Percentiles rank a stretch among this genome's conserved stretches.
These are phyloP conservation scores for Yueomyces sp. DNA, from an alignment of 1,139 yeast genomes.

Conservation along the genomic window DNA sequence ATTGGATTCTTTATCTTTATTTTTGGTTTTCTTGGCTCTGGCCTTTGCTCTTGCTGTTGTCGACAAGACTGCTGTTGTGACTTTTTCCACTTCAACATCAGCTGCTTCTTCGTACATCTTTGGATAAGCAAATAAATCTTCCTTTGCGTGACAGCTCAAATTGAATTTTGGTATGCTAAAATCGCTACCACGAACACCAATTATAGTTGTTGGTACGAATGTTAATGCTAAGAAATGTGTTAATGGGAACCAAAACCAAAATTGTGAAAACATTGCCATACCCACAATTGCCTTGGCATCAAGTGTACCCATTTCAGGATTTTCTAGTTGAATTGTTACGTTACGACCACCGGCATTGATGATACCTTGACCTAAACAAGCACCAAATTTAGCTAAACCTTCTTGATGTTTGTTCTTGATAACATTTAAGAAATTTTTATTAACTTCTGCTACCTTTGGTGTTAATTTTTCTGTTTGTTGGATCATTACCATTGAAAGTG, in stretches of 20 bases:
- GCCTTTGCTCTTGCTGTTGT: conserved; percentile 90
- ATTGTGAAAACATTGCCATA: conserved; percentile 75
- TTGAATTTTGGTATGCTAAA: conserved; percentile 78
- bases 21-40: conserved; percentile 67
- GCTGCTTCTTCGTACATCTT: conserved; percentile 73
- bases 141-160: conserved; percentile 69
- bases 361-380: conserved; percentile 93
- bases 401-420: conserved; percentile 86
- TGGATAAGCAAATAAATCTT: conserved; percentile 78
- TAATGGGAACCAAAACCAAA: conserved; percentile 98
- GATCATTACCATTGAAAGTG: conserved; percentile 81
- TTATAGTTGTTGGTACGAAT: conserved; percentile 82
- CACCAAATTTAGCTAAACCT: conserved; percentile 95
- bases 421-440: conserved; percentile 62
- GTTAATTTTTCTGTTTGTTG: conserved; percentile 83
- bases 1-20: conserved; percentile 33
- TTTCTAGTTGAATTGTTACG: conserved; percentile 86
- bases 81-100: conserved; percentile 77
- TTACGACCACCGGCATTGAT: conserved; percentile 98
- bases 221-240: conserved; percentile 88
- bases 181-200: conserved; percentile 70
- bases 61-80: conserved; percentile 86
- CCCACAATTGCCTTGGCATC: conserved; percentile 91
- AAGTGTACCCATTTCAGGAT: conserved; percentile 80
- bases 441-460: conserved; percentile 70